These are phyloP conservation scores for Bryopsis sp. DNA, from an alignment of 139 green algal genomes.

Conservation along the genomic window DNA sequence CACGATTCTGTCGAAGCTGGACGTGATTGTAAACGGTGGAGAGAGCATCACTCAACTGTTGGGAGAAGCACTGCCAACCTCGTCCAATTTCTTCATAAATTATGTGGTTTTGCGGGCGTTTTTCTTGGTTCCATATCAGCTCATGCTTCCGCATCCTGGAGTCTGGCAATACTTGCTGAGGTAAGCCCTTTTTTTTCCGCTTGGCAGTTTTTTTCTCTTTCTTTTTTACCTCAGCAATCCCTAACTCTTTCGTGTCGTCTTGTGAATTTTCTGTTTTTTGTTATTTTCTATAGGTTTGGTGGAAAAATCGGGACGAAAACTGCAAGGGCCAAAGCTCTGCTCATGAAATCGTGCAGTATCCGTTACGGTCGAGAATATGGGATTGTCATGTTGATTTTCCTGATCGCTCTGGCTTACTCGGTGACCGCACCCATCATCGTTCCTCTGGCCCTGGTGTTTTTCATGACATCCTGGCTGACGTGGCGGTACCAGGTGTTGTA, in stretches of 20 bases:
- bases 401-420: conserved; percentile 36
- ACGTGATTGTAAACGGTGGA: conserved; percentile 1
- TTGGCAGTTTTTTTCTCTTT: not conserved
- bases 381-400: conserved; percentile 40
- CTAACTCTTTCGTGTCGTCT: not conserved
- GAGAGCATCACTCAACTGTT: conserved; percentile 31
- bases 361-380: conserved; percentile 19
- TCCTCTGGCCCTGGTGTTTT: conserved; percentile 44
- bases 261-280: not conserved
- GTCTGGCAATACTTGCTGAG: conserved; percentile 21
- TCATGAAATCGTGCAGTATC: not conserved
- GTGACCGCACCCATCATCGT: conserved; percentile 59
- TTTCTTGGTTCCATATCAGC: conserved; percentile 38
- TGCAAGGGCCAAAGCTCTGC: not conserved
- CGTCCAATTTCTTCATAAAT: conserved; percentile 86
- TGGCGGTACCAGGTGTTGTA: conserved; percentile 40
- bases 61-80: conserved; percentile 59
- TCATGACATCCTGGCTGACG: conserved; percentile 29
- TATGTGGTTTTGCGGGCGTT: conserved; percentile 43
- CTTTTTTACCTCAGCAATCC: not conserved
- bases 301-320: not conserved
- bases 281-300: conserved; percentile 3
- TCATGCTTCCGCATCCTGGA: conserved; percentile 24
- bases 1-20: conserved; percentile 30
- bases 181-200: conserved; percentile 8